These are phyloP conservation scores for Neopestalotiopsis rosae DNA, from an alignment of 2,329 filamentous ascomycete species.

Conservation along the genomic window DNA sequence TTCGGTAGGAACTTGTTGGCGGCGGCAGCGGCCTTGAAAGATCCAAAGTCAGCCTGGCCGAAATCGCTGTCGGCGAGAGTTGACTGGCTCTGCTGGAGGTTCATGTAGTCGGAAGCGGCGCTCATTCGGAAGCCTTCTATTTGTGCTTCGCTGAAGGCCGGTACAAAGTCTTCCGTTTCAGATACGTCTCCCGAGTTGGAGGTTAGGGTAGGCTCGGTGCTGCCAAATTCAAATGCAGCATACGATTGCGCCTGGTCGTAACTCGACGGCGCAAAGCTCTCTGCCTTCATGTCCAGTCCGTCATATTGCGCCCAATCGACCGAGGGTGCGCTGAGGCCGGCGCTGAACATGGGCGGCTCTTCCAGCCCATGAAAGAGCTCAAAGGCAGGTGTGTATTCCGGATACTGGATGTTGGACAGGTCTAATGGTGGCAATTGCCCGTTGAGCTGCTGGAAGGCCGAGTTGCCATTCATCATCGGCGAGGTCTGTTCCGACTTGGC, in stretches of 20 bases:
- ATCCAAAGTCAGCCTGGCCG: constrained; percentile 58
- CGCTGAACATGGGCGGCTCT: constrained; percentile 66
- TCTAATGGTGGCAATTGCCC: constrained; percentile 63
- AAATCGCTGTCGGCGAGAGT: constrained; percentile 53
- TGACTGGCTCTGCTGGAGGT: constrained; percentile 46
- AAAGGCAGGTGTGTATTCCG: constrained; percentile 54
- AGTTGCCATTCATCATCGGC: constrained; percentile 55
- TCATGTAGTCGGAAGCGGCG: constrained; percentile 52
- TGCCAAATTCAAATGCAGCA: constrained; percentile 53
- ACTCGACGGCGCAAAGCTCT: constrained; percentile 36
- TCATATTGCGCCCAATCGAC: constrained; percentile 60
- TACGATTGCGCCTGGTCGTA: constrained; percentile 41
- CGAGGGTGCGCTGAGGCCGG: constrained; percentile 62
- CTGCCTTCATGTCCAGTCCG: constrained; percentile 50
- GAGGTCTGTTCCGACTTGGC: constrained; percentile 68
- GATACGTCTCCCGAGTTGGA: constrained; percentile 72
- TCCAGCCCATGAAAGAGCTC: constrained; percentile 59
- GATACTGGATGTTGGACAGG: constrained; percentile 59
- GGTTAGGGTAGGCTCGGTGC: constrained; percentile 58
- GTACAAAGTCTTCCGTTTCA: constrained; percentile 65
- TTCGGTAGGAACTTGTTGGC: constrained; percentile 51
- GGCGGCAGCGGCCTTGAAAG: constrained; percentile 56
- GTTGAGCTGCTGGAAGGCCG: constrained; percentile 58
- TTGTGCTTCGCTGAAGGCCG: constrained; percentile 47
- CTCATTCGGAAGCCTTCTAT: constrained; percentile 55